Base-by-base conservation (phyloP, 306 rosid genomes). In the Hippophae tibetana region DNA sequence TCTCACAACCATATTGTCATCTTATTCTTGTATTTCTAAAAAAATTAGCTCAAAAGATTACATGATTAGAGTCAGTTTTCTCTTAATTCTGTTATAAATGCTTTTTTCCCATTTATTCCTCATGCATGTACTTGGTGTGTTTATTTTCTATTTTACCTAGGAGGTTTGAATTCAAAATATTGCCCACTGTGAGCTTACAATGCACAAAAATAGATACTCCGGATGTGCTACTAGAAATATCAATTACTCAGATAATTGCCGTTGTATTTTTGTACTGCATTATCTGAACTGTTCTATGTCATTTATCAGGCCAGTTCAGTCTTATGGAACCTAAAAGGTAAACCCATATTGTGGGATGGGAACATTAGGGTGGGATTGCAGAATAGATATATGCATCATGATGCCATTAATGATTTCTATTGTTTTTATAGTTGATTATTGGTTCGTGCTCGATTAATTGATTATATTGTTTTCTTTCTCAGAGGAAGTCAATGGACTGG, bases 401-500 rank as follows among this genome's bases (percentile, higher is more conserved):
- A 8, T 46, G 5, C 49, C 10, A 12, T 14, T 23, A 49, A 13
- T 4, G 23, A 10, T 1, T 49, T 49, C 4, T 2, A 3, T 7
- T 12, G 13, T 45, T 11, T 53, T 3, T 10, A 14, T 11, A 1
- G 54, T 53, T 5, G 14, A 13, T 27, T 9, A 2, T 52, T 13
- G 18, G 12, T 31, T 14, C 49, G 26, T 51, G n/a, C 44, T 65
- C 72, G 53, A 60, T 2, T 27, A 27, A 27, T 27, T 27, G 38
- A 60, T 57, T 48, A 13, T 43, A 46, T 3, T 63, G 8, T 65
- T 65, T 63, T 76, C 62, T 67, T 54, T 57, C 26, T 7, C 76
- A 90, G 97, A 59, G 95, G 89, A 65, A 84, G 83, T 67, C 85
- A 82, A 52, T 90, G 97, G 97, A 90, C 97, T 23, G 97, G 95